Evolutionary conservation across 768 basidiomycete species (phyloP).

Genomic region (Rhodocollybia butyracea): DNA sequence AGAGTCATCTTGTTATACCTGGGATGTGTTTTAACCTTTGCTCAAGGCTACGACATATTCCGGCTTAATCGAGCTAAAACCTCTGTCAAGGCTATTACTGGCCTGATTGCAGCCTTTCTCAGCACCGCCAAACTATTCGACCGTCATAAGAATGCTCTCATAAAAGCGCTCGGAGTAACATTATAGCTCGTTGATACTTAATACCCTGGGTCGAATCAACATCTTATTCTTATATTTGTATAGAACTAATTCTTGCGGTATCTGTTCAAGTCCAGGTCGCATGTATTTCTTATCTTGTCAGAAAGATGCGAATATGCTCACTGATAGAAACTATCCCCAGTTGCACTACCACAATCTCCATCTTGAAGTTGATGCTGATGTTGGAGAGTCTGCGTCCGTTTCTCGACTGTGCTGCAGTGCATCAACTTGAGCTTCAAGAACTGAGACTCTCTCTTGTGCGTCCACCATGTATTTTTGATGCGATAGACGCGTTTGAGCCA

Average conservation of each 20-base stretch:
- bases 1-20: conserved; percentile 7
- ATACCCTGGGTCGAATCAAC: not conserved
- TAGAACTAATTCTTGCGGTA: not conserved
- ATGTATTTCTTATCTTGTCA: too few species aligned
- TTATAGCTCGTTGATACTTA: not conserved
- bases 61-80: conserved; percentile 57
- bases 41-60: conserved; percentile 72
- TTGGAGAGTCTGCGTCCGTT: conserved; percentile 6
- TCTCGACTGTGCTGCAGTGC: conserved; percentile 31
- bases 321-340: not conserved
- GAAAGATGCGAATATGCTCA: too few species aligned
- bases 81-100: conserved; percentile 60
- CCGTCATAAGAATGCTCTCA: conserved; percentile 59
- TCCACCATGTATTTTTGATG: conserved; percentile 73
- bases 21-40: conserved; percentile 9
- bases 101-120: conserved; percentile 66
- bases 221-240: not conserved
- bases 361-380: not conserved
- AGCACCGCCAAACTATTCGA: conserved; percentile 77
- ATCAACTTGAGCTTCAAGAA: conserved; percentile 60
- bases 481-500: conserved; percentile 57
- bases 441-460: conserved; percentile 45
- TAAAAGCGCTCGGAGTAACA: conserved; percentile 41
- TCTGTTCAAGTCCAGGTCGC: too few species aligned
- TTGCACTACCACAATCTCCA: conserved; percentile 8